phyloP scores from a whole-genome alignment of 495 filamentous ascomycete species.

The Aeminium ludgeri region DNA sequence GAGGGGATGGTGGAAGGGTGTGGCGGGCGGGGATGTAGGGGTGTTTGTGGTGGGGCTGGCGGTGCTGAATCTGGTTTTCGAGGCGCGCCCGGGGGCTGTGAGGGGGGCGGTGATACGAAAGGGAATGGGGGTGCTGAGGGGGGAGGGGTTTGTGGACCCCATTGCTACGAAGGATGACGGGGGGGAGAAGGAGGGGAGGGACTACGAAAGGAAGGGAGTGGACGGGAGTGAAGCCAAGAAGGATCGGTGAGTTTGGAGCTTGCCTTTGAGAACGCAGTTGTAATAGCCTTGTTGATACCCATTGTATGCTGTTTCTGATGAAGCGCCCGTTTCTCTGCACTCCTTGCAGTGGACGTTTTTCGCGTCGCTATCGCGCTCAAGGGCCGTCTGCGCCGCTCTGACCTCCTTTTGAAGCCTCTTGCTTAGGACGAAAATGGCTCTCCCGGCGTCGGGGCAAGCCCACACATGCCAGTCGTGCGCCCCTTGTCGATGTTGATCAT shows the following conservation, averaged over 20 bases:
- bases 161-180: slow-evolving; percentile 10
- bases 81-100: slow-evolving; percentile 49
- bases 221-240: neutral
- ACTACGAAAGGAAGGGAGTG: neutral
- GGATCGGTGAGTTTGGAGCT: too few species aligned
- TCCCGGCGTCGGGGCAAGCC: too few species aligned
- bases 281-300: too few species aligned
- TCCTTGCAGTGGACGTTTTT: too few species aligned
- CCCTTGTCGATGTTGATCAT: slow-evolving; percentile 88
- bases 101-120: slow-evolving; percentile 52
- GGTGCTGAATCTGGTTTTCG: slow-evolving; percentile 61
- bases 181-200: neutral
- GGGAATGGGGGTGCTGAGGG: slow-evolving; percentile 55
- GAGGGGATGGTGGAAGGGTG: slow-evolving; percentile 61
- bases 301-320: too few species aligned
- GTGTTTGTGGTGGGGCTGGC: slow-evolving; percentile 64
- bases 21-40: slow-evolving; percentile 66
- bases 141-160: slow-evolving; percentile 43
- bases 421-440: too few species aligned
- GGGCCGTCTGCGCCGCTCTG: too few species aligned
- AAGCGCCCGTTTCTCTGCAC: too few species aligned
- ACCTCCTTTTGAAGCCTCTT: too few species aligned
- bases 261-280: too few species aligned
- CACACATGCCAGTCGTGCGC: slow-evolving; percentile 85
- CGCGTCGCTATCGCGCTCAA: too few species aligned